Percentiles rank a stretch among this genome's conserved stretches.
Evolutionary conservation across 495 filamentous ascomycete species (phyloP).

Genomic region (Xylaria palmicola): DNA sequence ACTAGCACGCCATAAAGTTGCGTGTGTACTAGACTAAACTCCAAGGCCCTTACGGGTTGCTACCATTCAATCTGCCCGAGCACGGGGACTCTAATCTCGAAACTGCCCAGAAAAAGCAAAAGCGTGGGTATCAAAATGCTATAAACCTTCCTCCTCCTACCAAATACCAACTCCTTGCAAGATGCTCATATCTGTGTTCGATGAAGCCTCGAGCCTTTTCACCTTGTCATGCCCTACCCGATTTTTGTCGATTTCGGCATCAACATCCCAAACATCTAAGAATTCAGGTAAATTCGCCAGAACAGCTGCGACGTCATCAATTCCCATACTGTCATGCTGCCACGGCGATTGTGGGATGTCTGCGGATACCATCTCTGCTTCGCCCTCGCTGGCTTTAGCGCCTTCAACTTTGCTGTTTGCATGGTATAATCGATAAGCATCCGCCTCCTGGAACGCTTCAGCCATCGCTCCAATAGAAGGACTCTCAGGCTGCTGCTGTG

Average conservation of each 20-base stretch:
- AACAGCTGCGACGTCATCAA: slow-evolving; percentile 43
- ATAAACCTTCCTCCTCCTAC: not conserved
- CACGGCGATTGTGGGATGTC: slow-evolving; percentile 19
- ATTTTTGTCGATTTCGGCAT: slow-evolving; percentile 34
- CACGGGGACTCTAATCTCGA: not conserved
- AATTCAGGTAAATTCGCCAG: slow-evolving; percentile 45
- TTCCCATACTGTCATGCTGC: slow-evolving; percentile 23
- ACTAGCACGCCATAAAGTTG: too few relatives aligned
- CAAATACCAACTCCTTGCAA: slow-evolving; percentile 5
- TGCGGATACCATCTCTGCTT: not conserved
- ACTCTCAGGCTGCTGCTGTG: slow-evolving; percentile 38
- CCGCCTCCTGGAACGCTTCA: slow-evolving; percentile 35
- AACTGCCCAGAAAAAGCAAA: not conserved
- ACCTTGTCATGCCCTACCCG: slow-evolving; percentile 2
- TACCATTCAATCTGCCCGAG: not conserved
- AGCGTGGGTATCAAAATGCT: slow-evolving; percentile 7
- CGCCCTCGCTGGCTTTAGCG: not conserved
- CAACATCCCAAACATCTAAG: slow-evolving; percentile 40
- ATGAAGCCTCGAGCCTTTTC: not conserved
- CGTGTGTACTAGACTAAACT: not conserved
- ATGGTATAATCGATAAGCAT: slow-evolving; percentile 10
- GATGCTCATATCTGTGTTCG: slow-evolving; percentile 3
- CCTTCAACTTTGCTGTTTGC: not conserved
- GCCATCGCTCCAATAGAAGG: slow-evolving; percentile 44
- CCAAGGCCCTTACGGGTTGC: not conserved